Evolutionary conservation across 495 filamentous ascomycete genomes (phyloP), one percentile per base, ranked within the genome.

Genomic region (Aspergillus biplanus): DNA sequence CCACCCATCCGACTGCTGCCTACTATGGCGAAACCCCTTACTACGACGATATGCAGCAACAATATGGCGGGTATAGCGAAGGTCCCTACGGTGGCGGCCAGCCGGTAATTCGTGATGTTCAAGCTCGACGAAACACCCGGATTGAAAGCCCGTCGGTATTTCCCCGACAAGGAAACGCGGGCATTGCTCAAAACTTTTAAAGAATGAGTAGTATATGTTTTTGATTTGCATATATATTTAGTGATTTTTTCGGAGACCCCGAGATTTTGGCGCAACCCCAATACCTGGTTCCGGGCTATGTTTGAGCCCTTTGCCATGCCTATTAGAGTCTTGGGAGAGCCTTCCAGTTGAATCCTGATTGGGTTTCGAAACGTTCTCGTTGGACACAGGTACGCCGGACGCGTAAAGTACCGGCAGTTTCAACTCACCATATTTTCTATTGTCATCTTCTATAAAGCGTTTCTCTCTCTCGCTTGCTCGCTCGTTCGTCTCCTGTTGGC

Each of bases 151-250:
- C 92, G 3, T 82, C 81, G 4, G 88, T 96, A 42, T 93, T 90
- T 67, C 93, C 92, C 11, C 90, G 93, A 71, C 92, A 95, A 80
- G 89, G 87, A 33, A 96, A 90, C 68, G 91, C 92, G 33, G 95
- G 95, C 54, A 99, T 99, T 70, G 92, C 95, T n/a, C 95, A 97
- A 73, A 99, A 99, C 69, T 99, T 99, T 68, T 99, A 83, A 75
- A 56, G 27, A n/a, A 32, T 12, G 42, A 35, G 32, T 39, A 27
- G 31, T 59, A 12, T 27, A 18, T 52, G 35, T n/a, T 34, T 53
- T 33, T 53, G 27, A 48, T 56, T 39, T 34, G 34, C 44, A 31
- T 34, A 35, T 50, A 50, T 62, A 58, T 52, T 44, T 44, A 44
- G n/a, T 21, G 39, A 60, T 12, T 33, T 31, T 52, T 49, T 33